These are phyloP conservation scores for Aspergillus japonicus DNA, from an alignment of 2,329 filamentous ascomycete genomes.

Conservation along the genomic window DNA sequence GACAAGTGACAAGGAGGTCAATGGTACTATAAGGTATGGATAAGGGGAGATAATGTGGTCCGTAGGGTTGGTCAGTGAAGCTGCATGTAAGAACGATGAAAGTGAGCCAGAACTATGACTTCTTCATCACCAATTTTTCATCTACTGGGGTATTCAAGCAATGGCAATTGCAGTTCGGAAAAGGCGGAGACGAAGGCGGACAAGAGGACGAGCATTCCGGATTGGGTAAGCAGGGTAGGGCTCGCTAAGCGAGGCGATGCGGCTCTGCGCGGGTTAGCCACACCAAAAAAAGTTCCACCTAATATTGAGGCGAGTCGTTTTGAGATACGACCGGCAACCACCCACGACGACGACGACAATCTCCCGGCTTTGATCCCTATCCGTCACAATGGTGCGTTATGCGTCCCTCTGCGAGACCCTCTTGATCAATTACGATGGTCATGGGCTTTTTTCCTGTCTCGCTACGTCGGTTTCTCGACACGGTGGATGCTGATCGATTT, in stretches of 20 bases:
- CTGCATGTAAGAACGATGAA: no score
- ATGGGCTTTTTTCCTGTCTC: conserved; percentile 9
- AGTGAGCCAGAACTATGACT: no score
- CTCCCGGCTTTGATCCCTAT: conserved; percentile 52
- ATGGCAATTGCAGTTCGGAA: neutral
- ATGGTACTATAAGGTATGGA: no score
- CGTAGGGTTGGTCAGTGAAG: no score
- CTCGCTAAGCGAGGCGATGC: conserved; percentile 47
- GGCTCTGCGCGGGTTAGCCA: conserved; percentile 38
- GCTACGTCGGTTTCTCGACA: conserved; percentile 1
- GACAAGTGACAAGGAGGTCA: no score
- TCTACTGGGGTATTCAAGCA: no score
- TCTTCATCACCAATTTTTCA: no score
- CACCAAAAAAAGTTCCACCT: conserved; percentile 45
- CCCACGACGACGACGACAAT: conserved; percentile 42
- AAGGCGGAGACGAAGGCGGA: neutral
- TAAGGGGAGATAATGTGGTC: no score
- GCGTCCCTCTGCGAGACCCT: conserved; percentile 17
- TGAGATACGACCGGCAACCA: conserved; percentile 49
- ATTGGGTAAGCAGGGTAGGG: conserved; percentile 37
- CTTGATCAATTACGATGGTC: conserved; percentile 16
- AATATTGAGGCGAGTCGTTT: conserved; percentile 39
- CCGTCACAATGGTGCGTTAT: conserved; percentile 52
- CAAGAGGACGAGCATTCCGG: conserved; percentile 19
- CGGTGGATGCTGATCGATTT: conserved; percentile 19